Conservation (phyloP, 768 basidiomycete species). For the Pulveroboletus sp. region DNA sequence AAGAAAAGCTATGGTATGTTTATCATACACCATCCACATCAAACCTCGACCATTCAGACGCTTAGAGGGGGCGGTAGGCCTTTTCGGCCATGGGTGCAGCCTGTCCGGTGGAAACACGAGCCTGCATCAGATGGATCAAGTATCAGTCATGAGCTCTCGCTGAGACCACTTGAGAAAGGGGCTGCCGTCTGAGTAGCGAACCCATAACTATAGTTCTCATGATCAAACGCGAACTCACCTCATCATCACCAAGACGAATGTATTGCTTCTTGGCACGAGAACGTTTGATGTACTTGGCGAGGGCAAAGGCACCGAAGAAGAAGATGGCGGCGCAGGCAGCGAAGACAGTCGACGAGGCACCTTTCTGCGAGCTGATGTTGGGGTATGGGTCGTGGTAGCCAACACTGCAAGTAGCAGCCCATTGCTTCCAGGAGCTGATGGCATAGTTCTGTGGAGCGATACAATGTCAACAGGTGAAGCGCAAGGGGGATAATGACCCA, state of each 20-base stretch:
- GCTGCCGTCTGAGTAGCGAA: constrained; percentile 4
- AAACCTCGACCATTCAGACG: neutral
- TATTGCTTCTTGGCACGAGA: constrained; percentile 31
- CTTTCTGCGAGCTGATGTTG: constrained; percentile 29
- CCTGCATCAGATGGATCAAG: constrained; percentile 1
- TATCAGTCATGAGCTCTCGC: constrained; percentile 6
- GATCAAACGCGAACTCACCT: constrained; percentile 26
- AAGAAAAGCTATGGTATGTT: constrained; percentile 1
- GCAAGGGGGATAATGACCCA: constrained; percentile 25
- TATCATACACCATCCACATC: neutral
- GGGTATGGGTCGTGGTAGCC: constrained; percentile 29
- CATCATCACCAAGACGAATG: constrained; percentile 35
- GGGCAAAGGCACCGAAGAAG: constrained; percentile 30
- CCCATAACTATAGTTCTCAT: constrained; percentile 9
- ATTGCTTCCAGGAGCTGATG: constrained; percentile 41
- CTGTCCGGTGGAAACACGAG: constrained; percentile 16
- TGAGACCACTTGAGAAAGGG: constrained; percentile 2
- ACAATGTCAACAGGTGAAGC: constrained; percentile 1
- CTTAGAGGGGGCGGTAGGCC: constrained; percentile 24
- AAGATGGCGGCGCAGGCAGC: constrained; percentile 35
- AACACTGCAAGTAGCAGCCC: constrained; percentile 39
- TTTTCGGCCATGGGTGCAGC: constrained; percentile 28
- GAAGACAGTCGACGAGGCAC: constrained; percentile 30
- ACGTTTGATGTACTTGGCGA: constrained; percentile 34
- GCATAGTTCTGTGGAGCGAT: constrained; percentile 36